phyloP scores from a whole-genome alignment of 148 eudicot species.

The Cornus florida region DNA sequence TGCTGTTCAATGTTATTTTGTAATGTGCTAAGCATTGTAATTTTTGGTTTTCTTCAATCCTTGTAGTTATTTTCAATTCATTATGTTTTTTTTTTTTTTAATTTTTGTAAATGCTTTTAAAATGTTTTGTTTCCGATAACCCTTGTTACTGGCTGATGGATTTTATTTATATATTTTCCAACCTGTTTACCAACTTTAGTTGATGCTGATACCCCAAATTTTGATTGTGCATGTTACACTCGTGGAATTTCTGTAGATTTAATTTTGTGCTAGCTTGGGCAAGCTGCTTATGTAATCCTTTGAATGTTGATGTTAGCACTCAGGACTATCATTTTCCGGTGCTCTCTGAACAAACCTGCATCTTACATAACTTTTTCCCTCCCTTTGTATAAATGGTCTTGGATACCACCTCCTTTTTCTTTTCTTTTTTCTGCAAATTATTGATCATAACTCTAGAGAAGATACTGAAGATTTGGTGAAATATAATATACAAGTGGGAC shows the following conservation, averaged over 20 bases:
- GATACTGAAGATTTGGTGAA: constrained; percentile 92
- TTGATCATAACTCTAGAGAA: constrained; percentile 48
- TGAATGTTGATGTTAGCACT: not conserved
- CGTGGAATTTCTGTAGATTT: not conserved
- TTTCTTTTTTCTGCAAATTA: not conserved
- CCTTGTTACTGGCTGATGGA: not conserved
- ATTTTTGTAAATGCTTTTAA: not conserved
- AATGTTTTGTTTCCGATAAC: not conserved
- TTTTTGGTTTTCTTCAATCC: not conserved
- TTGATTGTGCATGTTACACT: not conserved
- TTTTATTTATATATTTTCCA: no score
- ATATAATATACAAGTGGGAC: constrained; percentile 91
- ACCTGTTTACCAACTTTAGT: not conserved
- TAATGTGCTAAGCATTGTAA: no score
- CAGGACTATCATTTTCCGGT: not conserved
- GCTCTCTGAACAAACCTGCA: not conserved
- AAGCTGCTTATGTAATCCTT: not conserved
- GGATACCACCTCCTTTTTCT: not conserved
- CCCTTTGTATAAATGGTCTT: not conserved
- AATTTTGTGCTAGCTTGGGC: not conserved
- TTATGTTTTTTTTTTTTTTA: not conserved
- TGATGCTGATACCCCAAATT: not conserved
- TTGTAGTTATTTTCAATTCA: not conserved
- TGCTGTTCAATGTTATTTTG: not conserved
- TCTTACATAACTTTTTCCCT: not conserved